A percentile compares a stretch with the other conserved stretches of the same genome.
Evolutionary conservation across 805 yeast species (phyloP).

Genomic region (Candida easanensis): DNA sequence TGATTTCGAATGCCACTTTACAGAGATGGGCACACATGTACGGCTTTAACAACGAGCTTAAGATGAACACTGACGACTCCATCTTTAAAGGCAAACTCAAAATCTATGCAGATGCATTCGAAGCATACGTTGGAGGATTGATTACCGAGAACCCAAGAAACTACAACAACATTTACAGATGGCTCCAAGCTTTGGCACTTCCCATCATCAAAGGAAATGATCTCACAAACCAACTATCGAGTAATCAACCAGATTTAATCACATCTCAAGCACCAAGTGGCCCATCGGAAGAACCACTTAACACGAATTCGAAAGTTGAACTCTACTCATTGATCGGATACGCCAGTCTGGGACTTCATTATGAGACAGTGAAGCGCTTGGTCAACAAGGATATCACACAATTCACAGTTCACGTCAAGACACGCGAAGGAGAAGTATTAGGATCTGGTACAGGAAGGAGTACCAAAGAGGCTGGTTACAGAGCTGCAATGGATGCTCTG

Average conservation of each 20-base stretch:
- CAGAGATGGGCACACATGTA: slow-evolving; percentile 69
- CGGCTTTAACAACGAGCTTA: slow-evolving; percentile 57
- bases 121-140: slow-evolving; percentile 90
- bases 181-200: slow-evolving; percentile 54
- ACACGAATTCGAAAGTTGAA: slow-evolving; percentile 71
- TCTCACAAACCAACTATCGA: no score
- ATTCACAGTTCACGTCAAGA: slow-evolving; percentile 61
- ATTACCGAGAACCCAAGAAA: slow-evolving; percentile 53
- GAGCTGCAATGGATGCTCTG: slow-evolving; percentile 84
- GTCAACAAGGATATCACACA: slow-evolving; percentile 35
- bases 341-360: slow-evolving; percentile 57
- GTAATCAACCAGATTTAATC: no score
- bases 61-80: slow-evolving; percentile 45
- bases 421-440: slow-evolving; percentile 58
- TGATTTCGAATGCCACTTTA: slow-evolving; percentile 72
- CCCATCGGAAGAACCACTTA: slow-evolving; percentile 30
- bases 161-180: slow-evolving; percentile 46
- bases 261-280: slow-evolving; percentile 2
- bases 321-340: slow-evolving; percentile 79
- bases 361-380: slow-evolving; percentile 42
- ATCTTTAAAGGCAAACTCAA: slow-evolving; percentile 59
- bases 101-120: slow-evolving; percentile 84
- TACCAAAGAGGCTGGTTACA: slow-evolving; percentile 71
- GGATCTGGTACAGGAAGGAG: slow-evolving; percentile 74
- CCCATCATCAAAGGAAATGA: slow-evolving; percentile 32